Evolutionary conservation across 306 rosid genomes (phyloP).

Genomic region (Mucuna pruriens): DNA sequence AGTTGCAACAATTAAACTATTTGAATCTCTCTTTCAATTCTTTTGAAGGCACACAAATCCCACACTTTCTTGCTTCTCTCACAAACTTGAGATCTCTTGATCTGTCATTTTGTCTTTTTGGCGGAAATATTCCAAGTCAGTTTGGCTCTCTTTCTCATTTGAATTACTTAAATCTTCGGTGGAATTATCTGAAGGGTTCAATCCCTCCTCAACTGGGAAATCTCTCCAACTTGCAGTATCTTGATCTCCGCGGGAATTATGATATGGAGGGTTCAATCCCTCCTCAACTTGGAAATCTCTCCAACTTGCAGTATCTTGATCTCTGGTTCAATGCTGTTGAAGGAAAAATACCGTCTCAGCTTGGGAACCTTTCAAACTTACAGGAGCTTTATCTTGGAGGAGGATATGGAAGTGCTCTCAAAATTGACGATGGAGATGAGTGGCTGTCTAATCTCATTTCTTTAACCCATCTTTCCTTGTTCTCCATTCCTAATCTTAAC

Average conservation of each 20-base stretch:
- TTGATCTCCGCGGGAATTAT: background rate
- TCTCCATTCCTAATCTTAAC: background rate
- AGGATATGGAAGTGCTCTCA: background rate
- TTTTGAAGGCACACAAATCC: background rate
- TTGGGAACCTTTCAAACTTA: constrained; percentile 40
- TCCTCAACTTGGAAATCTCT: constrained; percentile 40
- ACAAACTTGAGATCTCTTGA: background rate
- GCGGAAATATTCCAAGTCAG: background rate
- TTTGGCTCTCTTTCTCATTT: background rate
- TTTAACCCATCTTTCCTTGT: constrained; percentile 36
- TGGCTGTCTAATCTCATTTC: constrained; percentile 40
- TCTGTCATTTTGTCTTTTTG: background rate
- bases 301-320: constrained; percentile 35
- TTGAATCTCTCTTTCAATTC: background rate
- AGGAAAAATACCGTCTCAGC: constrained; percentile 37
- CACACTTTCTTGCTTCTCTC: background rate
- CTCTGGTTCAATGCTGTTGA: background rate
- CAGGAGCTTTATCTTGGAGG: constrained; percentile 16
- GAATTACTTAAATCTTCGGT: constrained; percentile 7
- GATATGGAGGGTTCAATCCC: constrained; percentile 24
- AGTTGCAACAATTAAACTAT: background rate
- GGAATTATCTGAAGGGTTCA: background rate
- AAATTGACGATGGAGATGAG: constrained; percentile 16
- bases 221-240: constrained; percentile 25
- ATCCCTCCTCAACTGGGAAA: constrained; percentile 35